Evolutionary conservation across 177 flowering plant species (phyloP).

Genomic region (Vitis hybrid): DNA sequence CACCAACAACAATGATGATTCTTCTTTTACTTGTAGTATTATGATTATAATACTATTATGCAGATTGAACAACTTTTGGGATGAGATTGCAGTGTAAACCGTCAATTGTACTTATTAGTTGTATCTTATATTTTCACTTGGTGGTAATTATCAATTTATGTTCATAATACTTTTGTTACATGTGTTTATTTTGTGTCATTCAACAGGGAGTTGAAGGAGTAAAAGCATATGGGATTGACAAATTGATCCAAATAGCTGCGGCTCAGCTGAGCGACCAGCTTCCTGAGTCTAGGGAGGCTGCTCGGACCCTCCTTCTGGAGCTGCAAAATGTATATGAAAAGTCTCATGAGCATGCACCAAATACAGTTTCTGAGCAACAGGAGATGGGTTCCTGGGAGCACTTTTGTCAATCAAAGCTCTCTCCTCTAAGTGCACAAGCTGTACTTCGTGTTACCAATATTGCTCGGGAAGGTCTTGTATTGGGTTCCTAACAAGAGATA

Average conservation of each 20-base stretch:
- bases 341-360: conserved; percentile 21
- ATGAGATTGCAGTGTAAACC: neutral
- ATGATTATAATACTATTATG: no score
- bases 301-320: conserved; percentile 75
- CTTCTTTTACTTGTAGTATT: no score
- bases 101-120: neutral
- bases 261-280: conserved; percentile 86
- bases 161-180: neutral
- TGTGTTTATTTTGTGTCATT: conserved; percentile 12
- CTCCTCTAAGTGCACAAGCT: conserved; percentile 87
- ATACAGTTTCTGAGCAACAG: conserved; percentile 35
- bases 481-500: conserved; percentile 44
- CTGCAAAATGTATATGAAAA: conserved; percentile 68
- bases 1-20: no score
- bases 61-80: no score
- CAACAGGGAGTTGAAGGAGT: conserved; percentile 77
- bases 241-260: conserved; percentile 75
- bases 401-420: conserved; percentile 77
- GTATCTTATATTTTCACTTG: neutral
- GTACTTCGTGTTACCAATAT: conserved; percentile 75
- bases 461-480: conserved; percentile 46
- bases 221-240: conserved; percentile 67
- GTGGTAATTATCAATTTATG: neutral
- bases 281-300: conserved; percentile 93
- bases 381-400: conserved; percentile 64